Conservation (phyloP, 352 stramenopile genomes). For the Albugo laibachii region DNA sequence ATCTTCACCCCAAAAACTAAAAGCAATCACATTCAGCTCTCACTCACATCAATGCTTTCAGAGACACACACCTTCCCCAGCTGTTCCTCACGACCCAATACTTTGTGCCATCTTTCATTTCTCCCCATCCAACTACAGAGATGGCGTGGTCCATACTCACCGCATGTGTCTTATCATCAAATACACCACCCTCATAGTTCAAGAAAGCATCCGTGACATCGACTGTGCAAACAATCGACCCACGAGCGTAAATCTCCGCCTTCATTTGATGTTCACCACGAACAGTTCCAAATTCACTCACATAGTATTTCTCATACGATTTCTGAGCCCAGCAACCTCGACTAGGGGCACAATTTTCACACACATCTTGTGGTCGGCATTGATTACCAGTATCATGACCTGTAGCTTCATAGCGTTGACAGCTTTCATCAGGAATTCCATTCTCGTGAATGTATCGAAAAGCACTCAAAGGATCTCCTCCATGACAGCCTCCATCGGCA, state of each 20-base stretch:
- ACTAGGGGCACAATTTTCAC: slow-evolving; percentile 77
- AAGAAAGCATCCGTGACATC: slow-evolving; percentile 77
- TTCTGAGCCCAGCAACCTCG: slow-evolving; percentile 79
- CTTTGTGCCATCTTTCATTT: slow-evolving; percentile 41
- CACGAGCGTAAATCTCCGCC: slow-evolving; percentile 91
- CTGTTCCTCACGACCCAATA: slow-evolving; percentile 96
- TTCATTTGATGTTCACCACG: slow-evolving; percentile 86
- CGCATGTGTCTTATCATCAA: slow-evolving; percentile 77
- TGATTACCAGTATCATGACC: slow-evolving; percentile 78
- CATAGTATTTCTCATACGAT: slow-evolving; percentile 87
- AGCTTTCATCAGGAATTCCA: slow-evolving; percentile 88
- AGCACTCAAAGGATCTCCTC: slow-evolving; percentile 78
- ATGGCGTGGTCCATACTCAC: slow-evolving; percentile 81
- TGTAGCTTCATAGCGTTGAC: slow-evolving; percentile 85
- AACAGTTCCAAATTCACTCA: slow-evolving; percentile 88
- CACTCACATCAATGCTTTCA: too few species aligned
- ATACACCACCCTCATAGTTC: slow-evolving; percentile 87
- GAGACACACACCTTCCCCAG: slow-evolving; percentile 79
- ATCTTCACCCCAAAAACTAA: slow-evolving; percentile 83
- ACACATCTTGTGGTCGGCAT: slow-evolving; percentile 79
- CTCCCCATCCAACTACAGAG: slow-evolving; percentile 91
- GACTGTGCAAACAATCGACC: slow-evolving; percentile 87
- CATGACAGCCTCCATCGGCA: slow-evolving; percentile 80
- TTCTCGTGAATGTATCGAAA: slow-evolving; percentile 87
- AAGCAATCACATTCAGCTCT: not conserved